Percentiles rank a stretch among this genome's conserved stretches.
These are phyloP conservation scores for Ceratocystis diversiconidia DNA, from an alignment of 2,329 filamentous ascomycete species.

Conservation along the genomic window DNA sequence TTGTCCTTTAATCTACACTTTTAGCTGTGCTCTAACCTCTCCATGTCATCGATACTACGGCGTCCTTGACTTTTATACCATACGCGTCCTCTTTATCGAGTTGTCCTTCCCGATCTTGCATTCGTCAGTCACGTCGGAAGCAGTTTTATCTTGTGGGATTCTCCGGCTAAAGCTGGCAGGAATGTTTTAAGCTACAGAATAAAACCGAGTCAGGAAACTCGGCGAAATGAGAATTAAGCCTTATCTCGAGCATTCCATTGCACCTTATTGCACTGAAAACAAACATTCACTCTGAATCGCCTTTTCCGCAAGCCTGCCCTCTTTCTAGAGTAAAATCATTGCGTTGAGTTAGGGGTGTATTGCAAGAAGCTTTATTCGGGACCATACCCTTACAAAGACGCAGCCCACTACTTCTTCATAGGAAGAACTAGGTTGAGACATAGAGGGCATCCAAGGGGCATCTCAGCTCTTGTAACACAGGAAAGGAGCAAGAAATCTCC, in stretches of 20 bases:
- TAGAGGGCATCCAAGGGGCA: neutral
- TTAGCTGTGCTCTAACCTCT: too few species aligned
- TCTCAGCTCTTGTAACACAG: neutral
- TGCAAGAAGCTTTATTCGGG: neutral
- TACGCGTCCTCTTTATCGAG: too few species aligned
- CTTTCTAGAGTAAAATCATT: neutral
- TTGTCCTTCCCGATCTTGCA: too few species aligned
- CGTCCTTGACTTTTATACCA: too few species aligned
- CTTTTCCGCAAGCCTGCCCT: neutral
- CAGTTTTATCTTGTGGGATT: neutral
- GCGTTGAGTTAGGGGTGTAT: neutral
- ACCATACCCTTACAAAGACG: too few species aligned
- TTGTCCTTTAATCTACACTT: too few species aligned
- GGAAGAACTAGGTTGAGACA: neutral
- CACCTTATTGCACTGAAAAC: neutral
- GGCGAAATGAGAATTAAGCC: neutral
- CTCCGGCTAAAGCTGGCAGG: neutral
- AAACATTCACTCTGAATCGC: neutral
- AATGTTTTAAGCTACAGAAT: too few species aligned
- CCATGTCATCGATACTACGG: too few species aligned
- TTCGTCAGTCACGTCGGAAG: too few species aligned
- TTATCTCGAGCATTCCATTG: neutral
- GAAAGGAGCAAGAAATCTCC: neutral
- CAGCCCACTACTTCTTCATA: neutral
- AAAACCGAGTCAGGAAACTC: neutral